Evolutionary conservation across 1,284 basidiomycete genomes (phyloP).

Genomic region (Calocybe gambosa): DNA sequence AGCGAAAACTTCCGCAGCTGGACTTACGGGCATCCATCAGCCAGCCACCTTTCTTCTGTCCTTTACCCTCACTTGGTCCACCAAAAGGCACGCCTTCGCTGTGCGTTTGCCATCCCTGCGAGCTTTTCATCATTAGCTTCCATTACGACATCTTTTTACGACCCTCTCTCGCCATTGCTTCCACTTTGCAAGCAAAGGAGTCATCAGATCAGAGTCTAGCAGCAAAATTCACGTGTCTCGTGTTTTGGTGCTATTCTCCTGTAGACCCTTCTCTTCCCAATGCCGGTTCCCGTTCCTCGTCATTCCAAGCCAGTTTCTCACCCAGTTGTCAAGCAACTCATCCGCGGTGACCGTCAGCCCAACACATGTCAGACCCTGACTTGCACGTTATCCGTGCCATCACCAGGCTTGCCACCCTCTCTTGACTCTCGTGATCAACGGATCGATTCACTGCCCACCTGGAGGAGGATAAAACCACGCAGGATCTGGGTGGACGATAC

Average conservation of each 20-base stretch:
- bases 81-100: conserved; percentile 88
- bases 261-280: conserved; percentile 43
- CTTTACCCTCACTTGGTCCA: conserved; percentile 25
- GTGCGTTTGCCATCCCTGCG: conserved; percentile 69
- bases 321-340: conserved; percentile 53
- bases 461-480: conserved; percentile 60
- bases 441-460: conserved; percentile 61
- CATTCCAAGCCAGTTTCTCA: conserved; percentile 51
- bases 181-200: conserved; percentile 32
- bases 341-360: conserved; percentile 35
- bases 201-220: conserved; percentile 33
- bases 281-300: conserved; percentile 77
- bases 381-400: conserved; percentile 51
- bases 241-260: conserved; percentile 35
- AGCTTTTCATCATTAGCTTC: conserved; percentile 23
- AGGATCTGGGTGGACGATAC: conserved; percentile 57
- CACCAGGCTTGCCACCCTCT: conserved; percentile 53
- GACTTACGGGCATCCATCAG: conserved; percentile 21
- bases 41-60: conserved; percentile 25
- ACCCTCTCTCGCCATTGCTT: conserved; percentile 35
- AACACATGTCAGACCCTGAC: conserved; percentile 46
- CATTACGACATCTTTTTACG: conserved; percentile 53
- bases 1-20: conserved; percentile 25
- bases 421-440: conserved; percentile 65
- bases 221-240: conserved; percentile 29